Base-by-base conservation (phyloP, 257 asterid genomes). In the Penstemon newberryi region DNA sequence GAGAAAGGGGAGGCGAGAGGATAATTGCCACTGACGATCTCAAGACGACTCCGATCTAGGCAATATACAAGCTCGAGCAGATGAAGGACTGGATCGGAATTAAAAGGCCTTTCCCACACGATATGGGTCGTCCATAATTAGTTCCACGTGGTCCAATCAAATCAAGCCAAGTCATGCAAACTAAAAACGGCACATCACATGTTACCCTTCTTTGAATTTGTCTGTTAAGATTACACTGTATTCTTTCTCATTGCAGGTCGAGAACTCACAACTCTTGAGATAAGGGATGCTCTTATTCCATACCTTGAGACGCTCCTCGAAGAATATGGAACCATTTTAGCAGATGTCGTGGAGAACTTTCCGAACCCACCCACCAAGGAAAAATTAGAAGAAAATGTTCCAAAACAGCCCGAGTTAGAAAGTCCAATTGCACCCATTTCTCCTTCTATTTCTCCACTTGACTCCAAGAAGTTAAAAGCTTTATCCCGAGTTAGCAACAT, bases 201-300 rank as follows among this genome's bases (percentile, higher is more conserved):
- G 11, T 44, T 25, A 36, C 39, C 55, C 54, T 57, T 55, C 39
- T 43, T 43, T 59, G 63, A 44, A 54, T 72, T 63, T 61, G 33
- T 18, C 10, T 42, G 46, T 43, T 41, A 55, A 70, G 19, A 37
- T 62, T 60, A 13, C 33, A 41, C 19, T 33, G 12, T 75, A 40
- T 73, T 58, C 53, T 72, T 56, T 53, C 63, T 43, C 15, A 51
- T 67, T 73, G 73, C 83, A 93, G 99, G 99, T 50, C 82, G 97
- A 56, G 97, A 90, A 78, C 97, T 93, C 70, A 88, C 99, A 38
- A 90, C 97, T 36, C 88, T 88, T 49, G 97, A 93, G 83, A 93
- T 93, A 54, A 81, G 97, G 75, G 96, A 88, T 44, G 91, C 99
- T 69, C 96, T 93, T 43, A 84, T 78, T 68, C 96, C 96, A 4